These are phyloP conservation scores for Coniochaeta ligniaria DNA, from an alignment of 2,329 filamentous ascomycete genomes.

Conservation along the genomic window DNA sequence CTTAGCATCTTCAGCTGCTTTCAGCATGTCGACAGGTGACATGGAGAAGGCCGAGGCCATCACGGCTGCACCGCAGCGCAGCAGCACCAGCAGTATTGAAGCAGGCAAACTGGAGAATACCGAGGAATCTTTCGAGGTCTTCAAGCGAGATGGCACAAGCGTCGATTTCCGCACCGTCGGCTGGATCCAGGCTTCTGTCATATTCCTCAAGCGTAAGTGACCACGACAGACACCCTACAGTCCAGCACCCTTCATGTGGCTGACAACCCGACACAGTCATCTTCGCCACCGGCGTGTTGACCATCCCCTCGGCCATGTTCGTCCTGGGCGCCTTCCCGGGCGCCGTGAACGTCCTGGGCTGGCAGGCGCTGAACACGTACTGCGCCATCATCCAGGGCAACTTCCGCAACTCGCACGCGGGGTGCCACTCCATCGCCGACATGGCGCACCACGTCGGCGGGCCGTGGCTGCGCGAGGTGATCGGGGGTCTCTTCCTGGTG, in stretches of 20 bases:
- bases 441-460: constrained; percentile 53
- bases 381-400: constrained; percentile 30
- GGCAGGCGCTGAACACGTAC: constrained; percentile 32
- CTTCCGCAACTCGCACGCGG: constrained; percentile 29
- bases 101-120: constrained; percentile 14
- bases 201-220: constrained; percentile 33
- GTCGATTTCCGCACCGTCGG: constrained; percentile 40
- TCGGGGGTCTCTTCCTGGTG: constrained; percentile 48
- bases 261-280: constrained; percentile 19
- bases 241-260: background rate
- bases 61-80: constrained; percentile 9
- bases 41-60: constrained; percentile 11
- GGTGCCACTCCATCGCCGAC: constrained; percentile 37
- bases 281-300: constrained; percentile 34
- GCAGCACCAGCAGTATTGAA: constrained; percentile 14
- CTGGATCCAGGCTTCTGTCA: constrained; percentile 38
- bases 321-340: constrained; percentile 33
- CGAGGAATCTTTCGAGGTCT: constrained; percentile 31
- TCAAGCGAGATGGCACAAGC: constrained; percentile 31
- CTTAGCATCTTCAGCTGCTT: background rate
- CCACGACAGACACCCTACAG: background rate
- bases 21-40: background rate
- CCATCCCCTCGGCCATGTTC: constrained; percentile 33
- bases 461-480: constrained; percentile 39
- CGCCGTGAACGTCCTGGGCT: constrained; percentile 33